Evolutionary conservation across 208 protist genomes (phyloP), one percentile per base, ranked within the genome.

Genomic region (Leishmania guyanensis): DNA sequence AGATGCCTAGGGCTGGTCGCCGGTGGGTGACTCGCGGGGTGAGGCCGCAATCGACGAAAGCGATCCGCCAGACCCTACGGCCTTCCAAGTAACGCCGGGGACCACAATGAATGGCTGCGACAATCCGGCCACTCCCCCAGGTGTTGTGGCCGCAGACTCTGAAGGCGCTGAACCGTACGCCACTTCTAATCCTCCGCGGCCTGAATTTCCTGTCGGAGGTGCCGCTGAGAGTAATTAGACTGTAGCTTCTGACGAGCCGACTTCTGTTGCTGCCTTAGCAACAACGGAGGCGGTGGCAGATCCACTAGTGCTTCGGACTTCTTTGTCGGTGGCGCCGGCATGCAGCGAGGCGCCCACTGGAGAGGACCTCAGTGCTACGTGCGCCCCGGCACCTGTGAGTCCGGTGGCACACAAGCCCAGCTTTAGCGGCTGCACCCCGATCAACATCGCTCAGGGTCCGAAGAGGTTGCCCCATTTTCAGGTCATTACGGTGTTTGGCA

Each of bases 381-480:
- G 46, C 56, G 50, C 48, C 9, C 5, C 43, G 12, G 43, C 39
- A 12, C 66, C 53, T n/a, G 53, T 43, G 66, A n/a, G 36, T 22
- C 62, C 20, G 5, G 36, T 33, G 26, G 79, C 39, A 43, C 80
- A 71, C 9, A 75, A 50, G 60, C 54, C 65, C 14, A 82, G 48
- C 17, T 81, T 71, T 62, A 81, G 60, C 75, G 65, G 36, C 69
- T 88, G 85, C 78, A 43, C 84, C 12, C 81, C 85, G 26, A 81
- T 88, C 74, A 80, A 70, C 69, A 83, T 88, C 17, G 54, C 75
- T 6, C 46, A 73, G 39, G 78, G 75, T 26, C 39, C 81, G 2
- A 82, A 78, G 26, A 81, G 85, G 17, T 65, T 68, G 8, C 75
- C 85, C 8, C 29, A 74, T 26, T 80, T 88, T 48, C 75, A 85